Evolutionary conservation across 495 filamentous ascomycete genomes (phyloP).

Genomic region (Penicillium crystallinum): DNA sequence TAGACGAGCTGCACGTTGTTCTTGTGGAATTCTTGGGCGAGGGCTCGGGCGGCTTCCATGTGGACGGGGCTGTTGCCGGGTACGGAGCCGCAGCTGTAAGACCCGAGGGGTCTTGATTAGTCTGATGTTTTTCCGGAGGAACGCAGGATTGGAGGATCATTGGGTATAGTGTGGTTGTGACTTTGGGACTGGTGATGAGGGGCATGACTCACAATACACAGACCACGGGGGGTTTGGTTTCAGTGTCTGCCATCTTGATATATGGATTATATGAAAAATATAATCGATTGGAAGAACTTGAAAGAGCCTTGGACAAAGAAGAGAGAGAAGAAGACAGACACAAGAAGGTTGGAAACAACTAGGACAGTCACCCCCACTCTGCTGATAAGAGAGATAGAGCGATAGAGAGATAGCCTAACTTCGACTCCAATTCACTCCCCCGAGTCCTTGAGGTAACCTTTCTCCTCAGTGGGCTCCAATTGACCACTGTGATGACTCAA

Average conservation of each 20-base stretch:
- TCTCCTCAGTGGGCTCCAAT: too few species aligned
- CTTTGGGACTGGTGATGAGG: constrained; percentile 6
- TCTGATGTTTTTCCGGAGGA: background rate
- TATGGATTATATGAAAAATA: background rate
- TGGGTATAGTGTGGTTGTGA: background rate
- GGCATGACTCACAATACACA: constrained; percentile 66
- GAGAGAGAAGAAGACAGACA: background rate
- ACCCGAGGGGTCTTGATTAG: constrained; percentile 7
- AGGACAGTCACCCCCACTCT: too few species aligned
- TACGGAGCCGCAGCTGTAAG: constrained; percentile 66
- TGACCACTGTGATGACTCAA: too few species aligned
- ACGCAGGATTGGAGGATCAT: background rate
- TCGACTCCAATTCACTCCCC: too few species aligned
- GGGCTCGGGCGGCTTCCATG: constrained; percentile 67
- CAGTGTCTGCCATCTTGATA: constrained; percentile 17
- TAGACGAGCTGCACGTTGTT: constrained; percentile 80
- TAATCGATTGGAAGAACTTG: background rate
- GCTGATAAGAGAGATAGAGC: too few species aligned
- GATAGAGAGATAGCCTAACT: too few species aligned
- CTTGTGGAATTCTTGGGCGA: constrained; percentile 67
- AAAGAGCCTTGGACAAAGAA: too few species aligned
- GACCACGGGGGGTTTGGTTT: constrained; percentile 55
- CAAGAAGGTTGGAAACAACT: too few species aligned
- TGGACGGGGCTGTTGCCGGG: constrained; percentile 64
- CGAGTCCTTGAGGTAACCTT: too few species aligned